Evolutionary conservation across 345 rosid genomes (phyloP), one percentile per base, ranked within the genome.

Genomic region (Raphanus sativus): DNA sequence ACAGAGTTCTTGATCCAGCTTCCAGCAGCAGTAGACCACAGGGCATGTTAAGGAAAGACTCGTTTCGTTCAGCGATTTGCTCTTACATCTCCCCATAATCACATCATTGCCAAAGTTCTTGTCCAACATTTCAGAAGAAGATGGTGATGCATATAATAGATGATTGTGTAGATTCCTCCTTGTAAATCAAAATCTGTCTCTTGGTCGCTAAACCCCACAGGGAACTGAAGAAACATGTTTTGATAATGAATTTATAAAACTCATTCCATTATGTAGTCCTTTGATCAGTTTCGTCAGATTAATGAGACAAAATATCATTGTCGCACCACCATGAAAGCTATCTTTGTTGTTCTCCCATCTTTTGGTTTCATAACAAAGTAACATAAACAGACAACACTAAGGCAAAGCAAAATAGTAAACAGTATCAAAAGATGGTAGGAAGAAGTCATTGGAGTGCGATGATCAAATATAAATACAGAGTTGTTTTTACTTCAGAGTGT

Each of bases 21-120:
- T 83, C 89, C 29, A 73, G 89, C 65, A 80, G 86, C 87, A 87
- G n/a, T n/a, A n/a, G 70, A 68, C 73, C 81, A 8, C 68, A 82
- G 8, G 94, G 94, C 70, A 95, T 95, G 96, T 87, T 89, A 2
- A 88, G 98, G 83, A 94, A 84, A 83, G 98, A 94, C 75, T 94
- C 98, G 0, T 89, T 87, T 94, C 98, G 0, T 89, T 87, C 54
- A 81, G 93, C 48, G 97, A 92, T 26, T 81, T 92, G 81, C 86
- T 95, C 74, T 88, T 90, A 69, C 93, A 92, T 76, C 97, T 92
- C 6, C 98, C 98, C 60, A 81, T 95, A 77, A 92, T 94, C 28
- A 81, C 97, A 9, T 94, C 98, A 71, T 89, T 92, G 29, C 97
- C 98, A 2, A 90, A 94, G 80, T 90, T 94, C 91, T 80, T 95